These are phyloP conservation scores for Kuraishia hungarica DNA, from an alignment of 805 yeast genomes.

Conservation along the genomic window DNA sequence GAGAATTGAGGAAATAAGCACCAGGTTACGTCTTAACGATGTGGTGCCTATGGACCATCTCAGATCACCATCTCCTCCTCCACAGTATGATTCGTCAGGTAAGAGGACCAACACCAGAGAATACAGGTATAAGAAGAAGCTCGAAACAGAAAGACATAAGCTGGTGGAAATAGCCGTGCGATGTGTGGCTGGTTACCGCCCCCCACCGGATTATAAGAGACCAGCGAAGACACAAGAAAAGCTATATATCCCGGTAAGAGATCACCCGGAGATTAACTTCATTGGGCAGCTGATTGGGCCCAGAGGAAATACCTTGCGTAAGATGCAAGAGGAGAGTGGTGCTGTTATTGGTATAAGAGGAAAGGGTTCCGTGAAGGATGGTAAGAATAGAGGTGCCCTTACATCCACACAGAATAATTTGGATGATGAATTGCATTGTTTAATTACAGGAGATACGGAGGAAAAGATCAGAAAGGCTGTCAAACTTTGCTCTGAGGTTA, in stretches of 20 bases:
- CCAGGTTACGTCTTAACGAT: constrained; percentile 42
- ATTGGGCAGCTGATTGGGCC: constrained; percentile 91
- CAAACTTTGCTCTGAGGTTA: constrained; percentile 61
- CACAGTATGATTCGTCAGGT: constrained; percentile 77
- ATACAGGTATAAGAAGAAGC: constrained; percentile 44
- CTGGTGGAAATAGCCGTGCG: constrained; percentile 70
- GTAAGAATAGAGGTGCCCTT: constrained; percentile 47
- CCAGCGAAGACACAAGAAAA: constrained; percentile 67
- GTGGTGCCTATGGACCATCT: constrained; percentile 39
- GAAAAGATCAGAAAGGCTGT: constrained; percentile 72
- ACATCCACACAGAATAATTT: constrained; percentile 43
- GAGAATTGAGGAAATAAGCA: constrained; percentile 75
- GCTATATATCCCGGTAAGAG: constrained; percentile 74
- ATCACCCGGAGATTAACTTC: constrained; percentile 87
- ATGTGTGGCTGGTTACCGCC: constrained; percentile 63
- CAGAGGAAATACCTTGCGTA: constrained; percentile 82
- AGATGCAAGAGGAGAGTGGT: constrained; percentile 76
- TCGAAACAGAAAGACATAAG: constrained; percentile 74
- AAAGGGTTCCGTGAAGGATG: constrained; percentile 92
- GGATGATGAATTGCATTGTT: constrained; percentile 83
- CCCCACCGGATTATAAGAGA: constrained; percentile 71
- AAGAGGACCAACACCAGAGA: constrained; percentile 83
- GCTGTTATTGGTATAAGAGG: constrained; percentile 91
- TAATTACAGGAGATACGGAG: constrained; percentile 75
- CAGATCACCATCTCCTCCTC: constrained; percentile 86